phyloP scores from a whole-genome alignment of 2,329 filamentous ascomycete species.

The Fusarium ambrosium region DNA sequence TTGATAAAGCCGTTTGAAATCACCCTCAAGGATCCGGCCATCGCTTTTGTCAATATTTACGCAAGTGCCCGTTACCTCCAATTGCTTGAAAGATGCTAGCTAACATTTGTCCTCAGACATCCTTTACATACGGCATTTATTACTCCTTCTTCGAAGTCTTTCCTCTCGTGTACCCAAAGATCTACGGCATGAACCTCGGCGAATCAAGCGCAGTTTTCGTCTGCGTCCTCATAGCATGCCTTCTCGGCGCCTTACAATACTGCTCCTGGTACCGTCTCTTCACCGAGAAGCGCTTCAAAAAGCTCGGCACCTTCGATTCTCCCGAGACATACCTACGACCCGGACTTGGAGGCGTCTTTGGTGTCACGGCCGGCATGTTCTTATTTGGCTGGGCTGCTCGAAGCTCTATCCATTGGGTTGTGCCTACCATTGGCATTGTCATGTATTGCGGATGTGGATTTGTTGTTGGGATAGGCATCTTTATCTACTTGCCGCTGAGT shows the following conservation, averaged over 20 bases:
- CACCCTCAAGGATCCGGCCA: background rate
- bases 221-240: background rate
- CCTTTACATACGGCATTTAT: background rate
- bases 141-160: background rate
- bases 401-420: background rate
- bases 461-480: background rate
- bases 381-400: background rate
- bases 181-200: background rate
- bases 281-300: background rate
- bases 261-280: background rate
- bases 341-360: background rate
- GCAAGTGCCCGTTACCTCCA: background rate
- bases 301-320: background rate
- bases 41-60: background rate
- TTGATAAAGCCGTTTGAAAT: background rate
- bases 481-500: background rate
- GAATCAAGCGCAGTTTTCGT: background rate
- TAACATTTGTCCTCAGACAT: background rate
- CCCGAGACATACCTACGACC: background rate
- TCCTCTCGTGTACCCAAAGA: background rate
- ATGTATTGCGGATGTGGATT: background rate
- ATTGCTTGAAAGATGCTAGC: background rate
- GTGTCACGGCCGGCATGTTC: background rate
- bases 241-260: background rate
- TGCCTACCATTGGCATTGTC: background rate